Conservation (phyloP, 2,329 filamentous ascomycete species). For the Ceratocystis papillata region DNA sequence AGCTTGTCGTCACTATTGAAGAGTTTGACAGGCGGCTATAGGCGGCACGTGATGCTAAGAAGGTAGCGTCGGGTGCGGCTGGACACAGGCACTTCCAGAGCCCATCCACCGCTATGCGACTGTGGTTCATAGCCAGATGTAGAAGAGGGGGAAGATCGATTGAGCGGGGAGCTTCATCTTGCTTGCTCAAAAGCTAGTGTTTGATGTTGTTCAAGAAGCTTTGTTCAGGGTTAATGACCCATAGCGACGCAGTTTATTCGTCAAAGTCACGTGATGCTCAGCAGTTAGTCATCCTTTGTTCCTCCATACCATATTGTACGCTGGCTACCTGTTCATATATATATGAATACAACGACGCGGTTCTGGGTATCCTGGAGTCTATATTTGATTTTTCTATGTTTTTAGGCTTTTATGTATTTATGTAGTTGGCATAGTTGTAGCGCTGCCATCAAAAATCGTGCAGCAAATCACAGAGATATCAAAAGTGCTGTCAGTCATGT, state of each 20-base stretch:
- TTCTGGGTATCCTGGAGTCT: constrained; percentile 21
- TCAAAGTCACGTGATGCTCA: not conserved
- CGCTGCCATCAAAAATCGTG: constrained; percentile 1
- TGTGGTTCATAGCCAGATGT: constrained; percentile 11
- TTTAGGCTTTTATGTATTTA: constrained; percentile 17
- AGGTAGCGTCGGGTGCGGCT: constrained; percentile 28
- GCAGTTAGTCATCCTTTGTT: not conserved
- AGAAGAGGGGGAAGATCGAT: not conserved
- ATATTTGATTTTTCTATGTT: constrained; percentile 23
- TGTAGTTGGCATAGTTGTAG: not conserved
- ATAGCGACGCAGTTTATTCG: not conserved
- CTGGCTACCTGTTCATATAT: not conserved
- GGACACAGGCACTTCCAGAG: constrained; percentile 56
- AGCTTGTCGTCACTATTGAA: not conserved
- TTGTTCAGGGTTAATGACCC: constrained; percentile 6
- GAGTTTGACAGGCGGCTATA: not conserved
- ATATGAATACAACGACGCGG: not conserved
- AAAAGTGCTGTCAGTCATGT: constrained; percentile 6
- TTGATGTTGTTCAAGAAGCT: not conserved
- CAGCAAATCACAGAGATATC: constrained; percentile 10
- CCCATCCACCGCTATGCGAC: constrained; percentile 36
- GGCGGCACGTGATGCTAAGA: constrained; percentile 4
- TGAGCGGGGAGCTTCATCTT: not conserved
- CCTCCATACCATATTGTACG: not conserved
- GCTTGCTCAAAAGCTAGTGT: not conserved